Evolutionary conservation across 2,329 filamentous ascomycete genomes (phyloP).

Genomic region (Alternaria sp.): DNA sequence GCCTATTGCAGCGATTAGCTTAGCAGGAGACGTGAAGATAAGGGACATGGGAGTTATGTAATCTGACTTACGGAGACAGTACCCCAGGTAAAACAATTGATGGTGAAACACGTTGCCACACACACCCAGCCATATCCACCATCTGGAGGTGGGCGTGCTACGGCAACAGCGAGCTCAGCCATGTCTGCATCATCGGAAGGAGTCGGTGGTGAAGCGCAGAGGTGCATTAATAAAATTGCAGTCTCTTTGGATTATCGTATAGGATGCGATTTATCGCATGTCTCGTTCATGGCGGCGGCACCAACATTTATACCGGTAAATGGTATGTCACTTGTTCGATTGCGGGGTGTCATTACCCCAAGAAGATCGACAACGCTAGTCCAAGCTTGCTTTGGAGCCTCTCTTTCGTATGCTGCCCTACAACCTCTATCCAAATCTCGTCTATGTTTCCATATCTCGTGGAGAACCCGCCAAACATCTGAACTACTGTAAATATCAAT

Average conservation of each 20-base stretch:
- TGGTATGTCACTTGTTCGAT: background rate
- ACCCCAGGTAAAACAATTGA: constrained; percentile 24
- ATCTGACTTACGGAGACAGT: constrained; percentile 23
- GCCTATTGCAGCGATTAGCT: constrained; percentile 10
- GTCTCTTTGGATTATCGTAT: background rate
- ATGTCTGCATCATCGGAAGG: background rate
- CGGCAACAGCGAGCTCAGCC: background rate
- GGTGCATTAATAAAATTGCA: background rate
- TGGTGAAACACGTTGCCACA: constrained; percentile 22
- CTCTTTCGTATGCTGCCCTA: background rate
- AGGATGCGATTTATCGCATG: background rate
- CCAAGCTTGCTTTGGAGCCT: background rate
- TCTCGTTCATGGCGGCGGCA: background rate
- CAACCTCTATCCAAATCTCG: background rate
- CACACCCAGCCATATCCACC: constrained; percentile 30
- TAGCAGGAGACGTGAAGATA: background rate
- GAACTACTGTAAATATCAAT: background rate
- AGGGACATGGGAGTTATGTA: too few species aligned
- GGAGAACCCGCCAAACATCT: background rate
- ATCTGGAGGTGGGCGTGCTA: constrained; percentile 15
- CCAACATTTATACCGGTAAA: background rate
- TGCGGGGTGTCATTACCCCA: background rate
- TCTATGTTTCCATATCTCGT: background rate
- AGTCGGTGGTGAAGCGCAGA: background rate
- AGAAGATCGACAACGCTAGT: constrained; percentile 1